Conservation (phyloP, 805 yeast genomes). For the Pichia heedii region DNA sequence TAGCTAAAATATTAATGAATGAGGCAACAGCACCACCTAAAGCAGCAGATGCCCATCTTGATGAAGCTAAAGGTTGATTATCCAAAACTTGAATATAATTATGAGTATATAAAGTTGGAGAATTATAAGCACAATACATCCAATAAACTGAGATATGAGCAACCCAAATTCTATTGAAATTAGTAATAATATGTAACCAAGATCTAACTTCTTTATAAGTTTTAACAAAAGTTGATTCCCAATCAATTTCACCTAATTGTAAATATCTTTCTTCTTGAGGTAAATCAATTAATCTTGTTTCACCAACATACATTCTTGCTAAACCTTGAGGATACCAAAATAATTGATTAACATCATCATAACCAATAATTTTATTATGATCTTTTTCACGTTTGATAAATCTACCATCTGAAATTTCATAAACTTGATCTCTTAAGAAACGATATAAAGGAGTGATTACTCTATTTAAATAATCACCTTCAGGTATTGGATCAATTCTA, state of each 20-base stretch:
- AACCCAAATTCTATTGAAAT: slow-evolving; percentile 97
- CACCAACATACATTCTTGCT: slow-evolving; percentile 81
- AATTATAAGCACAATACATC: slow-evolving; percentile 91
- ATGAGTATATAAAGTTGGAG: slow-evolving; percentile 85
- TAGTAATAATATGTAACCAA: slow-evolving; percentile 92
- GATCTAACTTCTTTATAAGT: slow-evolving; percentile 94
- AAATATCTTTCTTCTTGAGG: slow-evolving; percentile 85
- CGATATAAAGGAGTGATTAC: slow-evolving; percentile 85
- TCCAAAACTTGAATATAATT: slow-evolving; percentile 75
- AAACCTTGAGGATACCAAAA: slow-evolving; percentile 99
- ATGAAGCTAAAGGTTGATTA: slow-evolving; percentile 83
- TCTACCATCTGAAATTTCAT: slow-evolving; percentile 73
- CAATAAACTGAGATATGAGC: slow-evolving; percentile 84
- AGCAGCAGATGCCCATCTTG: slow-evolving; percentile 88
- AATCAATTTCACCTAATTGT: slow-evolving; percentile 83
- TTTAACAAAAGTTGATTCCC: slow-evolving; percentile 90
- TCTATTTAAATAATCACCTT: slow-evolving; percentile 86
- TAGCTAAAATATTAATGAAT: slow-evolving; percentile 75
- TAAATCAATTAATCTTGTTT: slow-evolving; percentile 81
- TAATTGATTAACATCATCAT: slow-evolving; percentile 96
- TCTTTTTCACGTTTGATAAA: slow-evolving; percentile 79
- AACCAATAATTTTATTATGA: slow-evolving; percentile 76
- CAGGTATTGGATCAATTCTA: slow-evolving; percentile 73
- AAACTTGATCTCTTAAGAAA: slow-evolving; percentile 72
- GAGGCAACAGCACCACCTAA: slow-evolving; percentile 87